Conservation (phyloP, 768 basidiomycete genomes). For the Naganishia randhawae region DNA sequence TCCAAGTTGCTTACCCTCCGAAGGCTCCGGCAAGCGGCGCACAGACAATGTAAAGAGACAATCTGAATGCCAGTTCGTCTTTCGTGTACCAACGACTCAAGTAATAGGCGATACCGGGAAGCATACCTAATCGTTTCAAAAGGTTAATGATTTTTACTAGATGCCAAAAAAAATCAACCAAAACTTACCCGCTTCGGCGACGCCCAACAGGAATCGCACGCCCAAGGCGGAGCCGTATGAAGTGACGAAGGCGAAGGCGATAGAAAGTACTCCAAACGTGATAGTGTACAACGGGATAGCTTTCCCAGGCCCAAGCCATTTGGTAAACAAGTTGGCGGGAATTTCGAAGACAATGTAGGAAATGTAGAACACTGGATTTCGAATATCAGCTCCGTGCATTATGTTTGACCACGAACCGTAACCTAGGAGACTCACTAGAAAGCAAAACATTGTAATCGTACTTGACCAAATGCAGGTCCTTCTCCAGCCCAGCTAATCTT, state of each 20-base stretch:
- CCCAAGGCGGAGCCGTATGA: constrained; percentile 6
- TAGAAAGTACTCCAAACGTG: constrained; percentile 26
- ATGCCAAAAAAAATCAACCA: no score
- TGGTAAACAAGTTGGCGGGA: constrained; percentile 28
- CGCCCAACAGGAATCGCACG: constrained; percentile 26
- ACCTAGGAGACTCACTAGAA: constrained; percentile 1
- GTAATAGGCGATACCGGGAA: constrained; percentile 29
- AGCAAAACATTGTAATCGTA: constrained; percentile 32
- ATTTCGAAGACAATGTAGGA: constrained; percentile 21
- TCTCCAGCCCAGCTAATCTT: constrained; percentile 36
- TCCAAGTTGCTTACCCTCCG: constrained; percentile 22
- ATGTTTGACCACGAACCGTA: no score
- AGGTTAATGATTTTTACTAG: background rate
- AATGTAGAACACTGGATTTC: constrained; percentile 23
- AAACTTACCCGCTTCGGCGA: constrained; percentile 23
- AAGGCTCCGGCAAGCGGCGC: constrained; percentile 26
- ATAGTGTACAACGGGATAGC: constrained; percentile 26
- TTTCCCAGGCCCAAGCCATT: constrained; percentile 27
- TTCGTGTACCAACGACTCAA: constrained; percentile 30
- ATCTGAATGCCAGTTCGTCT: constrained; percentile 20
- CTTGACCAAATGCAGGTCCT: constrained; percentile 33
- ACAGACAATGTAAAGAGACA: constrained; percentile 23
- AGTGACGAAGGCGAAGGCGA: constrained; percentile 20
- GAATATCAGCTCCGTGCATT: no score
- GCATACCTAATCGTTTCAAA: background rate